Evolutionary conservation across 441 rosid genomes (phyloP), one percentile per base, ranked within the genome.

Genomic region (Croton laevigatus): DNA sequence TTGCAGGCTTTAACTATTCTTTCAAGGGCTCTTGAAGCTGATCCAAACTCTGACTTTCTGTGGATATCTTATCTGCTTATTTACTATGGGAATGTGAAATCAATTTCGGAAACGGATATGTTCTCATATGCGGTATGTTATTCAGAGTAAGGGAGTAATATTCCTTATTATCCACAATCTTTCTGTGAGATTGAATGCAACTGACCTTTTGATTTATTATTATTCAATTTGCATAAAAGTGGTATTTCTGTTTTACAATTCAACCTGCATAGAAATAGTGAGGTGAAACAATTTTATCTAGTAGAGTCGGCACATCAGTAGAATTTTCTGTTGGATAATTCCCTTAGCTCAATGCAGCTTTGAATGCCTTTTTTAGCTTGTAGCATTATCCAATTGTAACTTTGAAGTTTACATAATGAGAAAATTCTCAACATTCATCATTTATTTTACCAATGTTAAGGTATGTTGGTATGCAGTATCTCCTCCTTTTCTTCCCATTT

Each of bases 1-100:
- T 77, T 80, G 75, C 86, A 95, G 99, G 92, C 95, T 71, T 97
- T 95, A 67, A 76, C 84, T 71, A 51, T 86, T 57, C 86, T 95
- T 52, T 87, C 96, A 75, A 84, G 92, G 66, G 89, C 94, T 66
- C 90, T 95, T 51, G 97, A 93, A 83, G 79, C 75, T 80, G 87
- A 89, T 77, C 89, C 87, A 42, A 68, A 87, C 62, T 91, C 94
- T 71, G 98, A 91, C 81, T 73, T 80, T 78, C 87, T 88, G 75
- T 95, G 99, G 99, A 85, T 83, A 45, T 78, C 83, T 62, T 95
- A 95, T 81, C 87, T 95, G 72, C 81, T 91, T 65, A 79, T 93
- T 68, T 91, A 73, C 83, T 78, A 81, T 71, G 75, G 86, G 81
- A 73, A 75, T 75, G 74, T 62, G 68, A 80, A 79, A 67, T 81